Conservation (phyloP, 345 rosid genomes). For the Heritiera littoralis region DNA sequence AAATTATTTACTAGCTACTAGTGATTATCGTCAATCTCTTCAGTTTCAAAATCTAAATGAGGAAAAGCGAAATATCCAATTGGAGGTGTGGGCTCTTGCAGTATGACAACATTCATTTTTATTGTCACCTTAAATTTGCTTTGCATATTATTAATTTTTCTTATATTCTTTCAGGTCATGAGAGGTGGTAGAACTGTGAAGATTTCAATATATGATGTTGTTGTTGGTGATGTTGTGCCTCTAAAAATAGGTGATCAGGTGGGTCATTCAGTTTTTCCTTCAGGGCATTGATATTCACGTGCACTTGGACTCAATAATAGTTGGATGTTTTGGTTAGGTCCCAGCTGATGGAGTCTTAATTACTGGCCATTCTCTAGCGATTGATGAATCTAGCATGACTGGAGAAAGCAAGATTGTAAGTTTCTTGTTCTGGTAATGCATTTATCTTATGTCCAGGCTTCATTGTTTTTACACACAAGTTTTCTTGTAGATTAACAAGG, state of each 20-base stretch:
- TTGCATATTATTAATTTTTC: not conserved
- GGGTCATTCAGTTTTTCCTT: conserved; percentile 30
- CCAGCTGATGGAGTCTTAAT: conserved; percentile 97
- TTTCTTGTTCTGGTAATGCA: conserved; percentile 22
- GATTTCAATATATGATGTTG: conserved; percentile 92
- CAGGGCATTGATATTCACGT: conserved; percentile 5
- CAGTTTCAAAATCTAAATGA: conserved; percentile 94
- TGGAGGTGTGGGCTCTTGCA: conserved; percentile 60
- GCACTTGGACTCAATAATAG: not conserved
- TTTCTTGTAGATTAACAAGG: conserved; percentile 75
- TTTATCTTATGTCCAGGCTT: conserved; percentile 8
- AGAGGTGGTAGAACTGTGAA: conserved; percentile 83
- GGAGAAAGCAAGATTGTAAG: conserved; percentile 97
- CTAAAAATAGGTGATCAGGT: conserved; percentile 99
- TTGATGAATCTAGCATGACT: conserved; percentile 99
- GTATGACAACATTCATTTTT: not conserved
- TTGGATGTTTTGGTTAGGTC: conserved; percentile 48
- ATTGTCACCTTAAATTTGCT: conserved; percentile 2
- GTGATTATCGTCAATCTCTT: conserved; percentile 98
- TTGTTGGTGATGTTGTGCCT: conserved; percentile 95
- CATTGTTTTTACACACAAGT: conserved; percentile 30
- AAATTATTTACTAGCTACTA: conserved; percentile 50
- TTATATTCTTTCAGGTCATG: conserved; percentile 54
- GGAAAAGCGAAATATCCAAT: conserved; percentile 91
- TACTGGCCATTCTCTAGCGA: conserved; percentile 87